Evolutionary conservation across 2,329 filamentous ascomycete species (phyloP).

Genomic region (Pseudogymnoascus sp.): DNA sequence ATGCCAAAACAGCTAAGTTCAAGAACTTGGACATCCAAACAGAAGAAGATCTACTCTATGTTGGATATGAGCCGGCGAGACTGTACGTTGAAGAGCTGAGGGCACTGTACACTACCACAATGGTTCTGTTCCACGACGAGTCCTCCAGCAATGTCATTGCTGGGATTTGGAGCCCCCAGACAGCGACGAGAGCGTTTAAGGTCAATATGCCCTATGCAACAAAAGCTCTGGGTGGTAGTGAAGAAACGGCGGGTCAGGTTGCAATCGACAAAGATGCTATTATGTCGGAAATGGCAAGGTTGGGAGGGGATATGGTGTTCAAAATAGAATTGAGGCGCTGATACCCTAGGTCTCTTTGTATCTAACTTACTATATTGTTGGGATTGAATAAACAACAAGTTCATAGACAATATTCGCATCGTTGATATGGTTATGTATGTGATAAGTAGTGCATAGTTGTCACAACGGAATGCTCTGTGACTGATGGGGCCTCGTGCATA

Average conservation of each 20-base stretch:
- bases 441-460: not conserved
- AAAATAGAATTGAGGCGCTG: conserved; percentile 46
- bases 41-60: conserved; percentile 33
- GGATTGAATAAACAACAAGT: conserved; percentile 7
- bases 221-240: conserved; percentile 38
- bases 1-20: conserved; percentile 47
- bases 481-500: not conserved
- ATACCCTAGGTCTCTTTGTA: conserved; percentile 8
- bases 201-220: conserved; percentile 64
- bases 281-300: conserved; percentile 63
- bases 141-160: conserved; percentile 50
- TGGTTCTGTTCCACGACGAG: conserved; percentile 74
- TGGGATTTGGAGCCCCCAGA: conserved; percentile 57
- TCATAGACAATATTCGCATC: not conserved
- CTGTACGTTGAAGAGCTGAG: conserved; percentile 63
- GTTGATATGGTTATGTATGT: not conserved
- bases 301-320: conserved; percentile 61
- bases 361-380: not conserved
- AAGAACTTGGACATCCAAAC: conserved; percentile 70
- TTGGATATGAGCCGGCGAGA: conserved; percentile 53
- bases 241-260: conserved; percentile 40
- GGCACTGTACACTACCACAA: conserved; percentile 55
- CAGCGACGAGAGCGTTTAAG: conserved; percentile 50
- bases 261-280: conserved; percentile 62
- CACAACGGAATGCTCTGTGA: not conserved